phyloP scores from a whole-genome alignment of 768 basidiomycete species.

The Rubroboletus satanas region DNA sequence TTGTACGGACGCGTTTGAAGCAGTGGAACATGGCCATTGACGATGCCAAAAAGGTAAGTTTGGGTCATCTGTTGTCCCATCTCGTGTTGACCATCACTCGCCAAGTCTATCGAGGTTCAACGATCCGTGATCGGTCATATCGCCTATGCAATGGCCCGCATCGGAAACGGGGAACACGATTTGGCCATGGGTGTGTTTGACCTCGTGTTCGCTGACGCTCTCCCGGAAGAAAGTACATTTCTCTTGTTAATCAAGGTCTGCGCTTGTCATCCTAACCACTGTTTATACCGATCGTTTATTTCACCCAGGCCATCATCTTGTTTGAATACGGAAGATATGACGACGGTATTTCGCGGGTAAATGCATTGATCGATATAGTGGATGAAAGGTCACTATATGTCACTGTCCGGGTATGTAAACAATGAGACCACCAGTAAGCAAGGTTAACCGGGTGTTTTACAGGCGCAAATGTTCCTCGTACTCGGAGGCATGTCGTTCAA shows the following conservation, averaged over 20 bases:
- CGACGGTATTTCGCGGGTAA: conserved; percentile 5
- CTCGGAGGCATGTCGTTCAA: not conserved
- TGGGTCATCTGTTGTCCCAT: accelerated
- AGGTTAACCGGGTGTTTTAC: not conserved
- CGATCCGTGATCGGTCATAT: conserved; percentile 11
- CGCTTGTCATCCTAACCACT: accelerated
- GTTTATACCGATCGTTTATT: not conserved
- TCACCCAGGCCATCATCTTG: conserved; percentile 1
- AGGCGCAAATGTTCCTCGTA: conserved; percentile 8
- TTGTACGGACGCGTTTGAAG: not conserved
- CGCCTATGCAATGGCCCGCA: not conserved
- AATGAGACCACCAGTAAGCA: accelerated
- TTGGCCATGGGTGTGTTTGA: conserved; percentile 5
- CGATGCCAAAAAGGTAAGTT: conserved; percentile 3
- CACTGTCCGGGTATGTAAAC: conserved; percentile 1
- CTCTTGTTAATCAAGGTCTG: conserved; percentile 13
- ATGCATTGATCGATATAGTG: not conserved
- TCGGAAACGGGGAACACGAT: not conserved
- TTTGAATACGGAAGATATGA: conserved; percentile 7
- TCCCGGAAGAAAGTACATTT: not conserved
- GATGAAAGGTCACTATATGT: not conserved
- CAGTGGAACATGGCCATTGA: not conserved
- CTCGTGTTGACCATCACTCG: not conserved
- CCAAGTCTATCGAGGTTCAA: conserved; percentile 8
- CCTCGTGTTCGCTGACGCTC: not conserved